Base-by-base conservation (phyloP, 306 rosid species). In the Sphenostylis stenocarpa region DNA sequence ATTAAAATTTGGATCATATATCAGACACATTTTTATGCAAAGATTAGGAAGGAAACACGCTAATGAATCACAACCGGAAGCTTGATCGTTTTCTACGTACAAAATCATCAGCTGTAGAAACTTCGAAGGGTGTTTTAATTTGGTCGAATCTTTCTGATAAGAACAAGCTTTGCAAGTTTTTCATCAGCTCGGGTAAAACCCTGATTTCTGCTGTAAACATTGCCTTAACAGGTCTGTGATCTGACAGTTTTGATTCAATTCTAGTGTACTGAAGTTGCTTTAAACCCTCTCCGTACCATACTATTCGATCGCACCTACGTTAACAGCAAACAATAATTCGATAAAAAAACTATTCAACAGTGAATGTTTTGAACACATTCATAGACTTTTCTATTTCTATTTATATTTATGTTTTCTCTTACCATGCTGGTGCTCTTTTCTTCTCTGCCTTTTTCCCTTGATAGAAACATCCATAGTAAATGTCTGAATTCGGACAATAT, bases 391-490 rank as follows among this genome's bases (percentile, higher is more conserved):
- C n/a, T 26, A 2, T 26, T 19, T 24, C 2, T 81, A 13, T 31
- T 31, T 31, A 31, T 4, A 3, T 33, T 39, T 41, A 41, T 41
- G 1, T 41, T 2, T 36, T 62, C 7, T 39, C 26, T 83, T 85
- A 94, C 98, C 98, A 94, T 20, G 98, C 96, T 7, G 98, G 98
- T 55, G 97, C 87, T 11, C 97, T 81, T 63, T 48, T 87, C 73
- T 91, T 90, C 60, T 86, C 87, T 48, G 76, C 34, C 78, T 73
- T 89, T 44, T 67, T 84, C 19, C 82, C 91, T 0, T 82, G 83
- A 76, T 80, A 71, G 72, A 57, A 66, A 12, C 86, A 61, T 23
- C 94, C 97, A 73, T 85, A 84, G 33, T 94, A 94, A 1, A 53
- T n/a, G 44, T 94, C 97, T 17, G 98, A 94, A 79, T 90, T 86